Evolutionary conservation across 345 rosid genomes (phyloP), one percentile per base, ranked within the genome.

Genomic region (Eucalyptus camaldulensis): DNA sequence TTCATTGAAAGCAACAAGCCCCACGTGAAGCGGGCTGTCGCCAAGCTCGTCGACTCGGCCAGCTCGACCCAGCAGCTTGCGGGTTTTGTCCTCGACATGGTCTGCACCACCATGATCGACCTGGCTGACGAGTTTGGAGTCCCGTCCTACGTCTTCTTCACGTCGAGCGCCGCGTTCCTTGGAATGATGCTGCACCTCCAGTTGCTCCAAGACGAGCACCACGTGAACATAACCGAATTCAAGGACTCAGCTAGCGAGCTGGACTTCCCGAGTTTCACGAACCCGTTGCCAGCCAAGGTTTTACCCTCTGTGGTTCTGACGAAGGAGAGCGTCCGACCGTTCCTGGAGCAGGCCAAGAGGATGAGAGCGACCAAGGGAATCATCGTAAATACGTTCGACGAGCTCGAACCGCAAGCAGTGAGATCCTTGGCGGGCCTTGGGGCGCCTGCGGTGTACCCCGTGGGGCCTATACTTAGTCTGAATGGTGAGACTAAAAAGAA

Each of bases 401-500:
- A 93, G 60, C 91, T 94, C 27, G 95, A 95, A 88, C 88, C 93
- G 6, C 86, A 85, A 4, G 90, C 92, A 4, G 47, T 90, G 19
- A 40, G 72, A 4, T 67, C 88, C 49, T 88, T 92, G 13, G 54
- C 90, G 6, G 51, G 49, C 6, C 83, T 67, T 54, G 53, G 37
- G 6, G 88, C 86, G 4, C 90, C 92, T 13, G 81, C 62, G 10
- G 69, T 93, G 49, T 94, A 91, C 88, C 90, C 95, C 37, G 93
- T 95, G 80, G 97, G 95, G 31, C 97, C 96, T 37, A 88, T 95
- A 45, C 87, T 95, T 29, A 93, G 89, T 50, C 85, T 92, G 60
- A 92, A 83, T 44, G 91, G 88, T 21, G 88, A 89, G 4, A 88
- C 54, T 83, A 80, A 53, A 37, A 58, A 89, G 31, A 6, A 80